These are phyloP conservation scores for Fusarium domesticum DNA, from an alignment of 2,329 filamentous ascomycete species.

Conservation along the genomic window DNA sequence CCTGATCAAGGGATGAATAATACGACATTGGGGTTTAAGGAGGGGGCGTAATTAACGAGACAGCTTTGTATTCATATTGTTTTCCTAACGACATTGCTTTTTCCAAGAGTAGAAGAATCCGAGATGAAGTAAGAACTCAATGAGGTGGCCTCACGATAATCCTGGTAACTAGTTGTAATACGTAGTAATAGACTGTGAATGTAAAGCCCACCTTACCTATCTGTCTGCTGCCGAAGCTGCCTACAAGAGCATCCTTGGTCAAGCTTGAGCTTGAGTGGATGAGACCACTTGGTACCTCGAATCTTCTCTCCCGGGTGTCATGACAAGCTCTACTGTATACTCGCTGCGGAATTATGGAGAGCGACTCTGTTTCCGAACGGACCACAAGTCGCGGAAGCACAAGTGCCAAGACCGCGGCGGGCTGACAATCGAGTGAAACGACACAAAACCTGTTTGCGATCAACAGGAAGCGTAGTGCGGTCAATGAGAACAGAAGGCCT, in stretches of 20 bases:
- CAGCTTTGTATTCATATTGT: constrained; percentile 8
- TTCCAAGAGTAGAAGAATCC: neutral
- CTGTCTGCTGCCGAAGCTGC: too few relatives aligned
- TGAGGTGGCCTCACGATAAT: too few relatives aligned
- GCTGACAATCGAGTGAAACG: neutral
- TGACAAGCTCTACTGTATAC: neutral
- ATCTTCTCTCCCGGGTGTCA: neutral
- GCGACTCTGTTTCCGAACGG: too few relatives aligned
- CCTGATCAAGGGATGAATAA: constrained; percentile 1
- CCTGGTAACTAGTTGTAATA: too few relatives aligned
- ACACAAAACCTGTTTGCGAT: neutral
- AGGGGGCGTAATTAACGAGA: constrained; percentile 8
- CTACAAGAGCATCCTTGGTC: too few relatives aligned
- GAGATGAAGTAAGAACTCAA: neutral
- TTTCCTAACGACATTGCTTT: neutral
- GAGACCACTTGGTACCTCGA: neutral
- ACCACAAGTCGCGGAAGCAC: neutral
- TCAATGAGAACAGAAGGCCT: neutral
- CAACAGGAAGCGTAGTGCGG: neutral
- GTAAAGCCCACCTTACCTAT: too few relatives aligned
- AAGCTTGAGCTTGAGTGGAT: neutral
- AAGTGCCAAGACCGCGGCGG: neutral
- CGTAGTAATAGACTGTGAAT: too few relatives aligned
- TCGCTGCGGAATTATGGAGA: neutral
- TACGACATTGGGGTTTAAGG: neutral